Evolutionary conservation across 768 basidiomycete genomes (phyloP).

Genomic region (Zangia roseola): DNA sequence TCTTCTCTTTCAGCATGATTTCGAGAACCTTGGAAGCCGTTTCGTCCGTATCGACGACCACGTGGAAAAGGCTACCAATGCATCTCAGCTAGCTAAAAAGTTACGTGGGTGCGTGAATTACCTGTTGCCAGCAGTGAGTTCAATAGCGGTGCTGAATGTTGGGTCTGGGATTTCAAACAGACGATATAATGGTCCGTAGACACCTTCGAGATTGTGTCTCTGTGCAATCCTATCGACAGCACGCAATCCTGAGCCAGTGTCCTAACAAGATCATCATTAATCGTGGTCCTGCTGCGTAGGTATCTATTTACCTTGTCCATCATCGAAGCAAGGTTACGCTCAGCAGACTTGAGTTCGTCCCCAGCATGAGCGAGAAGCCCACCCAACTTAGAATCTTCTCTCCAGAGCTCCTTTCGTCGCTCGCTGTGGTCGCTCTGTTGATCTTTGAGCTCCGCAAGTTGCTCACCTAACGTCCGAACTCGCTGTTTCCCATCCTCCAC

Average conservation of each 20-base stretch:
- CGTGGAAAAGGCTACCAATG: constrained; percentile 74
- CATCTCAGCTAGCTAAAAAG: constrained; percentile 5
- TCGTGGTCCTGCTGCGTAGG: not conserved
- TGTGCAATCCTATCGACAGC: constrained; percentile 85
- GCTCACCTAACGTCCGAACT: constrained; percentile 58
- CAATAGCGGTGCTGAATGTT: constrained; percentile 89
- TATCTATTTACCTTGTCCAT: constrained; percentile 81
- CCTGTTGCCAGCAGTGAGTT: constrained; percentile 96
- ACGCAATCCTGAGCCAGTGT: constrained; percentile 84
- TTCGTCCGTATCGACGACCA: constrained; percentile 95
- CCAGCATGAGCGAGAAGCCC: constrained; percentile 72
- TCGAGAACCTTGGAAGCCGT: constrained; percentile 92
- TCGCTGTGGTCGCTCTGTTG: constrained; percentile 70
- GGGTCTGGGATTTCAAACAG: constrained; percentile 87
- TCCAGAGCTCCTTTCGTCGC: constrained; percentile 89
- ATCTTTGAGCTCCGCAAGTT: constrained; percentile 60
- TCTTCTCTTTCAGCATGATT: constrained; percentile 90
- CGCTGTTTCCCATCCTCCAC: constrained; percentile 64
- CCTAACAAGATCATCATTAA: constrained; percentile 45
- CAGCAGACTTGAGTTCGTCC: constrained; percentile 79
- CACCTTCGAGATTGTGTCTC: constrained; percentile 71
- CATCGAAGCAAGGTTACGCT: constrained; percentile 79
- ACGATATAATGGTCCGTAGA: constrained; percentile 92
- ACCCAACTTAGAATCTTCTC: constrained; percentile 88
- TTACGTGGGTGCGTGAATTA: constrained; percentile 26